Evolutionary conservation across 2,329 filamentous ascomycete genomes (phyloP), one percentile per base, ranked within the genome.

Genomic region (Chalaropsis thielavioides): DNA sequence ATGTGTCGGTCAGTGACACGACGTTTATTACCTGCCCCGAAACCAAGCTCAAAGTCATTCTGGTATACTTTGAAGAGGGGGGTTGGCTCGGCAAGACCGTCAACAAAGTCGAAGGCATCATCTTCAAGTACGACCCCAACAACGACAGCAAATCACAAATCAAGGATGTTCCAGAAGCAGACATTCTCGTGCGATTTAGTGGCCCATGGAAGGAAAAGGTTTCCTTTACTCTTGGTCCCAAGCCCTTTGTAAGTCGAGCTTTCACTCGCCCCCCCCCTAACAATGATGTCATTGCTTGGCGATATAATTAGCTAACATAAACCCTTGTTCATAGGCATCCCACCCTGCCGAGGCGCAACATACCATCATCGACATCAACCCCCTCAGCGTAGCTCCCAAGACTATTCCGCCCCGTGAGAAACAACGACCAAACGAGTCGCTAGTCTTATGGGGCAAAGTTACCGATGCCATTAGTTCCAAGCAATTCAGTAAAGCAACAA

Each of bases 81-180:
- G 91, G 92, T 61, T 99, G 94, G 92, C 81, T 97, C 38, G 90
- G 92, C 59, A 89, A 90, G 69, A 84, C 90, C 22, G 92, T 95
- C 70, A 96, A 97, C 75, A 91, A 88, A 72, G 87, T 99, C 43
- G 85, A 95, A 68, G 94, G 94, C 19, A 84, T 96, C 64, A 81
- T 97, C 64, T 99, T 96, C 80, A 87, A 83, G 61, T 96, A 96
- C 70, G 88, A 96, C 71, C 88, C 91, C 0, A 84, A 89, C 24
- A 92, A 92, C 66, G 92, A 97, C 73, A 83, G 83, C 73, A 90
- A 87, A 74, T 84, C 78, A 4, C 86, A 83, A 70, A 86, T 96
- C 71, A 90, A 87, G 76, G 92, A 96, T 68, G 90, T 99, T 0
- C 83, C 90, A 0, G 89, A 94, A 0, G 85, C 87, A 68, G 90